Evolutionary conservation across 257 asterid species (phyloP).

Genomic region (Solanum medicagineum): DNA sequence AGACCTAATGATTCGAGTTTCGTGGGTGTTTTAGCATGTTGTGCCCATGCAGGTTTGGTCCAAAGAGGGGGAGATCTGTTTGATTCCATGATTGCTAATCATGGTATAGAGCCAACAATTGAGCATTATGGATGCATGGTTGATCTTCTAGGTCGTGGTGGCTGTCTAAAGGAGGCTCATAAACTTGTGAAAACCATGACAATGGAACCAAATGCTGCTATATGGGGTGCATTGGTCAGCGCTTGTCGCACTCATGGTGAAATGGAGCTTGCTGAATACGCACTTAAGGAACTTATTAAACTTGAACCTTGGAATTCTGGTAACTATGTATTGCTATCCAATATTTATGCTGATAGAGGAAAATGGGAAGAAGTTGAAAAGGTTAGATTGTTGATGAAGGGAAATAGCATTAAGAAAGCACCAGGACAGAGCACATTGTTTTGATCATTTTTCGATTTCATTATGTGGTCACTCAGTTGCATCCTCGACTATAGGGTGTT

Average conservation of each 20-base stretch:
- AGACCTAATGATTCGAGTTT: constrained; percentile 27
- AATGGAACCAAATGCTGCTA: constrained; percentile 25
- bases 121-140: constrained; percentile 45
- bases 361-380: constrained; percentile 35
- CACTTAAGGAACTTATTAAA: constrained; percentile 23
- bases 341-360: constrained; percentile 34
- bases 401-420: constrained; percentile 9
- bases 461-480: background rate
- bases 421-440: constrained; percentile 23
- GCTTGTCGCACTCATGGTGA: constrained; percentile 27
- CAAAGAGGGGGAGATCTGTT: constrained; percentile 22
- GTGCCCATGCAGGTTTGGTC: constrained; percentile 30
- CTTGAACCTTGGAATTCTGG: constrained; percentile 39
- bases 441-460: background rate
- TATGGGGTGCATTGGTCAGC: constrained; percentile 40
- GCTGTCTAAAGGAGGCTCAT: constrained; percentile 26
- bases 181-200: constrained; percentile 25
- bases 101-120: constrained; percentile 13
- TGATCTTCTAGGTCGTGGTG: constrained; percentile 38
- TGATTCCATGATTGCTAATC: constrained; percentile 6
- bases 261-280: constrained; percentile 25
- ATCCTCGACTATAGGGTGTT: background rate
- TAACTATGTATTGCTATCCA: constrained; percentile 31
- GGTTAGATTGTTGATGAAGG: constrained; percentile 25
- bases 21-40: constrained; percentile 27